A percentile compares a stretch with the other conserved stretches of the same genome.
Evolutionary conservation across 2,329 filamentous ascomycete genomes (phyloP).

Genomic region (Trichoderma oligosporum): DNA sequence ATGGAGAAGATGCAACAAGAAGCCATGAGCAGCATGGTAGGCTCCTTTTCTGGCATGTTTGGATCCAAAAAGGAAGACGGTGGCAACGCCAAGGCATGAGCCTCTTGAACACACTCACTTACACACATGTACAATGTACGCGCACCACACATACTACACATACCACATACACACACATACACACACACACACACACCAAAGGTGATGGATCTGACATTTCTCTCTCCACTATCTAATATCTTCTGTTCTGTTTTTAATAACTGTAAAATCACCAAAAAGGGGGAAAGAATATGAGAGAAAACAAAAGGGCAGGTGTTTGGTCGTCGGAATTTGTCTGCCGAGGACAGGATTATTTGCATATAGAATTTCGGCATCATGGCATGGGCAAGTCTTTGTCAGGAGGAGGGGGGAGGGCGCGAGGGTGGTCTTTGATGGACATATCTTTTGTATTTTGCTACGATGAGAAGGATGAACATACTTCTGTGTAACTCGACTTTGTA

Average conservation of each 20-base stretch:
- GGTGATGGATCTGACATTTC: background rate
- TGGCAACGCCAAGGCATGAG: constrained; percentile 23
- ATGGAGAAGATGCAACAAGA: constrained; percentile 89
- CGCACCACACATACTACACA: too few relatives aligned
- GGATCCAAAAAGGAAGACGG: constrained; percentile 20
- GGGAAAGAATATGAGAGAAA: background rate
- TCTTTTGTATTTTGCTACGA: constrained; percentile 6
- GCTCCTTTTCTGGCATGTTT: constrained; percentile 51
- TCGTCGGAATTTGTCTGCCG: background rate
- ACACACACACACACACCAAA: too few relatives aligned
- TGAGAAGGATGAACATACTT: constrained; percentile 3
- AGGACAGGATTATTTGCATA: constrained; percentile 17
- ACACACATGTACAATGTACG: too few relatives aligned
- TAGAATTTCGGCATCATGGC: constrained; percentile 15
- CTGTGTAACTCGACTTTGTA: constrained; percentile 18
- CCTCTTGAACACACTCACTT: too few relatives aligned
- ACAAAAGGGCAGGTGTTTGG: background rate
- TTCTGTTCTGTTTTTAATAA: constrained; percentile 12
- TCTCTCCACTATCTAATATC: constrained; percentile 19
- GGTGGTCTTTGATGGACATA: background rate
- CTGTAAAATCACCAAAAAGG: constrained; percentile 16
- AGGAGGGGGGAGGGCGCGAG: background rate
- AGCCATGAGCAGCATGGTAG: constrained; percentile 89
- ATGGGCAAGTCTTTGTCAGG: constrained; percentile 1
- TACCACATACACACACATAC: too few relatives aligned